Conservation (phyloP, 257 asterid species). For the Rauvolfia tetraphylla region DNA sequence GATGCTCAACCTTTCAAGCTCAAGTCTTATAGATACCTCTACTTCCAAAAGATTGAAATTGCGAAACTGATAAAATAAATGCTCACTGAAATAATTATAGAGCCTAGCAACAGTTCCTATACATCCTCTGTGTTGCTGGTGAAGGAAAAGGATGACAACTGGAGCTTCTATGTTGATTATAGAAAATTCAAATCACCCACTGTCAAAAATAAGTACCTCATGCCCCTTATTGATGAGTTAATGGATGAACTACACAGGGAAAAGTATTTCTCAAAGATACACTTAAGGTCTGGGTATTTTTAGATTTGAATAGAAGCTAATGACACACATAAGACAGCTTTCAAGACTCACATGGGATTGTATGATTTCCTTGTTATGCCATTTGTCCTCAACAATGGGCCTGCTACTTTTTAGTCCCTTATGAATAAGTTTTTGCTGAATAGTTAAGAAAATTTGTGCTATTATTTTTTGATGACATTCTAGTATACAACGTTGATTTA, state of each 20-base stretch:
- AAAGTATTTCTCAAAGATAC: neutral
- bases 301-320: no score
- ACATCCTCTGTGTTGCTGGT: neutral
- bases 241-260: neutral
- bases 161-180: neutral
- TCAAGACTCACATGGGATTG: neutral
- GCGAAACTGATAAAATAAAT: neutral
- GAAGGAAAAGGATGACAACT: neutral
- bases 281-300: neutral
- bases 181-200: neutral
- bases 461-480: constrained; percentile 6
- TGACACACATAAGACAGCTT: neutral
- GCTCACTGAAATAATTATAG: neutral
- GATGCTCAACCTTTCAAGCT: no score
- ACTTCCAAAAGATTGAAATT: neutral
- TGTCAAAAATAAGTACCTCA: neutral
- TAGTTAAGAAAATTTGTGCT: neutral
- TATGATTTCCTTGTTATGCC: constrained; percentile 1
- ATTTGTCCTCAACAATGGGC: neutral
- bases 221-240: neutral
- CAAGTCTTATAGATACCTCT: neutral
- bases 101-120: neutral
- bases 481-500: neutral
- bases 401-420: neutral
- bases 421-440: neutral